A percentile compares a stretch with the other conserved stretches of the same genome.
phyloP scores from a whole-genome alignment of 257 asterid species.

The Gynochthodes officinalis region DNA sequence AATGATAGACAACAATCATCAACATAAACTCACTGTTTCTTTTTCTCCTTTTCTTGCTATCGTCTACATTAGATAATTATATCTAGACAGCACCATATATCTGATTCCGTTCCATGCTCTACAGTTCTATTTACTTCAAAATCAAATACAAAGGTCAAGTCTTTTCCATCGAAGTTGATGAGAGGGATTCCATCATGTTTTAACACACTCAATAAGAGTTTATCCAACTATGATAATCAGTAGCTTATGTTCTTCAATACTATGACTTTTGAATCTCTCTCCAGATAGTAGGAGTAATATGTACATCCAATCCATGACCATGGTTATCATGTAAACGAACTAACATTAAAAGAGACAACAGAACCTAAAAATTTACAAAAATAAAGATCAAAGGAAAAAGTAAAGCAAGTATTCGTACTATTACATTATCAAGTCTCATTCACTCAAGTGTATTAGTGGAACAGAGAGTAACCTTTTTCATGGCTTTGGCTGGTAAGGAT shows the following conservation, averaged over 20 bases:
- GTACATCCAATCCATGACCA: background rate
- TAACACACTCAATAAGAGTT: background rate
- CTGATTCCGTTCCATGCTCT: background rate
- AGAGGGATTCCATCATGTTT: background rate
- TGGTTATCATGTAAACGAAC: background rate
- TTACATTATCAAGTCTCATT: background rate
- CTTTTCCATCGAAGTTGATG: background rate
- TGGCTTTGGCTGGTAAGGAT: slow-evolving; percentile 86
- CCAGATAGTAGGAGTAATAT: background rate
- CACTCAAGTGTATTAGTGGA: background rate
- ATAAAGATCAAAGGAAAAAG: background rate
- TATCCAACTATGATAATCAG: background rate
- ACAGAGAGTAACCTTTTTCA: slow-evolving; percentile 64
- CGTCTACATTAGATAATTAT: background rate
- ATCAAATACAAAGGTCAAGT: background rate
- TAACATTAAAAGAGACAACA: background rate
- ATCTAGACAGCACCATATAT: background rate
- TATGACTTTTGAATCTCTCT: background rate
- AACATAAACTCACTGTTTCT: background rate
- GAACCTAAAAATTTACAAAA: background rate
- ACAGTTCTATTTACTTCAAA: background rate
- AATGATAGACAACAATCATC: background rate
- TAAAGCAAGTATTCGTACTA: background rate
- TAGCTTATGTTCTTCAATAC: background rate
- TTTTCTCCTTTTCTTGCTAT: background rate